A percentile compares a stretch with the other conserved stretches of the same genome.
These are phyloP conservation scores for Smittium mucronatum DNA, from an alignment of 371 early-diverging fungal genomes.

Conservation along the genomic window DNA sequence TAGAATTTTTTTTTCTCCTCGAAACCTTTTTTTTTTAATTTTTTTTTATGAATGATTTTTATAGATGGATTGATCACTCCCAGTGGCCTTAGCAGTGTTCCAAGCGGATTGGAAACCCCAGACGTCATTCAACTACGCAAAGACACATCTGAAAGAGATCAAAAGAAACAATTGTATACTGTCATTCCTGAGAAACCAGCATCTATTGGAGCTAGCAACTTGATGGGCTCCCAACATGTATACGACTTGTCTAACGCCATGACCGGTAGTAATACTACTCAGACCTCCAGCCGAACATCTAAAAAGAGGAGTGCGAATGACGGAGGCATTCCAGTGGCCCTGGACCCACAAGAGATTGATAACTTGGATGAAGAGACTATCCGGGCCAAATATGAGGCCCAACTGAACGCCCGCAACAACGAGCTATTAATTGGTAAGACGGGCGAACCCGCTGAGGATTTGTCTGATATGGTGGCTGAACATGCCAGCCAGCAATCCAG, in stretches of 20 bases:
- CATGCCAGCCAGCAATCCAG: conserved; percentile 53
- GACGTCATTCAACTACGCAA: conserved; percentile 86
- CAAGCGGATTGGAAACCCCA: conserved; percentile 82
- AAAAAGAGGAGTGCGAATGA: conserved; percentile 31
- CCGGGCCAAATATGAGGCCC: conserved; percentile 58
- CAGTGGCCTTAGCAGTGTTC: conserved; percentile 66
- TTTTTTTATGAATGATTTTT: no score
- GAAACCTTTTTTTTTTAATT: no score
- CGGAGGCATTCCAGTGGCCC: conserved; percentile 49
- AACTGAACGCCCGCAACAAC: conserved; percentile 21
- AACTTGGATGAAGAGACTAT: conserved; percentile 55
- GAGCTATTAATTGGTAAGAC: not conserved
- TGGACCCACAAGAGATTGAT: conserved; percentile 65
- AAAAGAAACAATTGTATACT: conserved; percentile 68
- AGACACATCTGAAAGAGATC: conserved; percentile 38
- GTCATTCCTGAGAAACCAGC: conserved; percentile 73
- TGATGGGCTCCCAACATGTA: conserved; percentile 89
- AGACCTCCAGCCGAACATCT: not conserved
- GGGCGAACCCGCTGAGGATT: conserved; percentile 40
- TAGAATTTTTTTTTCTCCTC: no score
- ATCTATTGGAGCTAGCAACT: conserved; percentile 46
- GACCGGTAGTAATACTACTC: conserved; percentile 18
- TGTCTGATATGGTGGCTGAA: conserved; percentile 80
- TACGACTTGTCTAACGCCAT: conserved; percentile 55
- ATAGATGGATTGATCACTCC: conserved; percentile 71